phyloP scores from a whole-genome alignment of 108 stramenopile species.

The Cyclotella choctawhatcheeana region DNA sequence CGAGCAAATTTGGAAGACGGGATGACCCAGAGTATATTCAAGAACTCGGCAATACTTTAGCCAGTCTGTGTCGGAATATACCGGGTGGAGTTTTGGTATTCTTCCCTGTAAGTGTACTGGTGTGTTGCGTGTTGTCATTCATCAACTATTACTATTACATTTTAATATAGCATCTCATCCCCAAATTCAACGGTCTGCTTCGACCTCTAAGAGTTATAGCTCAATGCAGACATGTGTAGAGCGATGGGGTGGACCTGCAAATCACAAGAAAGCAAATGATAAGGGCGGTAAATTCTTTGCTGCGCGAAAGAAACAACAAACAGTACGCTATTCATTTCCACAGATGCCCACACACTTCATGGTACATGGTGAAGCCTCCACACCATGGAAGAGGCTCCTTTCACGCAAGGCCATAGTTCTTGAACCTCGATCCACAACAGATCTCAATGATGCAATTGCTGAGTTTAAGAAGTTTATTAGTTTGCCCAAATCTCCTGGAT shows the following conservation, averaged over 20 bases:
- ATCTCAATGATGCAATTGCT: slow-evolving; percentile 84
- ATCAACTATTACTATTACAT: too few species aligned
- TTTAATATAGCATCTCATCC: neutral
- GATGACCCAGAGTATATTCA: slow-evolving; percentile 87
- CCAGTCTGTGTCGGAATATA: slow-evolving; percentile 74
- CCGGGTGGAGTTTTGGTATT: slow-evolving; percentile 97
- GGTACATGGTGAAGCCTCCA: slow-evolving; percentile 33
- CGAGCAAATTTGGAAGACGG: slow-evolving; percentile 84
- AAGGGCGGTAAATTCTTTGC: slow-evolving; percentile 58
- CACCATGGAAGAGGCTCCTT: slow-evolving; percentile 80
- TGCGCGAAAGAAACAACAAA: slow-evolving; percentile 42
- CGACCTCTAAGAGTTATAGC: slow-evolving; percentile 68
- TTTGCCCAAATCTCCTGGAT: slow-evolving; percentile 73
- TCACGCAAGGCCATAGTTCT: slow-evolving; percentile 75
- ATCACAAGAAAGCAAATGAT: slow-evolving; percentile 32
- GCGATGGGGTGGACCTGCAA: slow-evolving; percentile 77
- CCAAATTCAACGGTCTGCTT: neutral
- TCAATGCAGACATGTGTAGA: slow-evolving; percentile 83
- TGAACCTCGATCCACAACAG: slow-evolving; percentile 82
- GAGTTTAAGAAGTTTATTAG: slow-evolving; percentile 88
- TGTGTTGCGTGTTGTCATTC: too few species aligned
- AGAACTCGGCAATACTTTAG: slow-evolving; percentile 92
- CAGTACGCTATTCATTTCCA: slow-evolving; percentile 47
- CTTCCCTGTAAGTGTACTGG: slow-evolving; percentile 89
- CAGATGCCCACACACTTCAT: slow-evolving; percentile 47